Percentiles rank a stretch among this genome's conserved stretches.
Evolutionary conservation across 2,329 filamentous ascomycete genomes (phyloP).

Genomic region (Didymella glomerata): DNA sequence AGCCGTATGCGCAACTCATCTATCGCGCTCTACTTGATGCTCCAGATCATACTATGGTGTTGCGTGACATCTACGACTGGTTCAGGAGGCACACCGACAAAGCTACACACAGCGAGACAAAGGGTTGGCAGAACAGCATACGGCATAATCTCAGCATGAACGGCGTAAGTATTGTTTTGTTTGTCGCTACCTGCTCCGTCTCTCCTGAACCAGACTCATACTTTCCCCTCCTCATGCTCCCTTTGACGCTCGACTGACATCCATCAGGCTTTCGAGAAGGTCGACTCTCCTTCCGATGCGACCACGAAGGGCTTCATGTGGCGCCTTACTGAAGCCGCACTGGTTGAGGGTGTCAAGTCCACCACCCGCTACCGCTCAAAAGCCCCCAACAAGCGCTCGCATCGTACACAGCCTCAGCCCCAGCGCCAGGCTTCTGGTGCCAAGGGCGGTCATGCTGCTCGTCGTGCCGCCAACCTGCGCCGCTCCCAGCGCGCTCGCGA

Average conservation of each 20-base stretch:
- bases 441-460: conserved; percentile 56
- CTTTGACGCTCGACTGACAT: conserved; percentile 23
- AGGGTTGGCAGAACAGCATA: conserved; percentile 94
- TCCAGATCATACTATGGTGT: conserved; percentile 73
- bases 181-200: too few relatives aligned
- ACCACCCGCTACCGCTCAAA: conserved; percentile 71
- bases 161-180: conserved; percentile 64
- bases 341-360: conserved; percentile 77
- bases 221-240: not conserved
- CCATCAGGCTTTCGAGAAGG: conserved; percentile 64
- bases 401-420: conserved; percentile 39
- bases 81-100: conserved; percentile 84
- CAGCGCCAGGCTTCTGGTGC: conserved; percentile 57
- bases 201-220: not conserved
- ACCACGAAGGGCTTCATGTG: conserved; percentile 76
- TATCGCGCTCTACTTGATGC: conserved; percentile 76
- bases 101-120: conserved; percentile 63
- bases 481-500: conserved; percentile 34
- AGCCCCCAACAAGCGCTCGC: conserved; percentile 55
- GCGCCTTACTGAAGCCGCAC: conserved; percentile 75
- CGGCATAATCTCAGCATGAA: conserved; percentile 98
- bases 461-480: conserved; percentile 37
- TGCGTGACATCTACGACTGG: conserved; percentile 92
- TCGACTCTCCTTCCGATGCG: conserved; percentile 58
- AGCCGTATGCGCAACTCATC: conserved; percentile 85